These are phyloP conservation scores for Solanum aculeatissimum DNA, from an alignment of 305 asterid genomes.

Conservation along the genomic window DNA sequence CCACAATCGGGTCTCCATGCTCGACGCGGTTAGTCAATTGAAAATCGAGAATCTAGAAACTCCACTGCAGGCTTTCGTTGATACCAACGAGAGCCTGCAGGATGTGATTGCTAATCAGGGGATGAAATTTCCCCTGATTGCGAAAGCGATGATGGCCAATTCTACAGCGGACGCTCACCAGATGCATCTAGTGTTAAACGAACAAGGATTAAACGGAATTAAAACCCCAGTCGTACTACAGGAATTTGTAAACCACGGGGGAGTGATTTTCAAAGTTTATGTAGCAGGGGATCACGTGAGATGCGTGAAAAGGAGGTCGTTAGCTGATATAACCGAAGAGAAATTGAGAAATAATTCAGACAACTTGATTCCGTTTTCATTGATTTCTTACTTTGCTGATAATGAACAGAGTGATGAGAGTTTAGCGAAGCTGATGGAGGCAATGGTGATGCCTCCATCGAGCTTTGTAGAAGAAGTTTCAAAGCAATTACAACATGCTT, in stretches of 20 bases:
- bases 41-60: constrained; percentile 3
- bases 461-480: constrained; percentile 47
- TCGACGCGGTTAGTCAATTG: constrained; percentile 38
- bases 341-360: constrained; percentile 2
- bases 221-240: constrained; percentile 58
- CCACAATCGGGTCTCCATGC: constrained; percentile 71
- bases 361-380: constrained; percentile 42
- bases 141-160: constrained; percentile 49
- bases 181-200: constrained; percentile 52
- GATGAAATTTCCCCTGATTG: constrained; percentile 58
- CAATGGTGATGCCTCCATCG: constrained; percentile 45
- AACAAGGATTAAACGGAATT: constrained; percentile 38
- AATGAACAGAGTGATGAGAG: constrained; percentile 27
- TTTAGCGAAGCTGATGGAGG: constrained; percentile 26
- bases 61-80: constrained; percentile 11
- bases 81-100: constrained; percentile 3
- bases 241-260: constrained; percentile 89
- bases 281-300: constrained; percentile 58
- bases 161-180: constrained; percentile 57
- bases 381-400: constrained; percentile 42
- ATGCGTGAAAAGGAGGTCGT: constrained; percentile 67
- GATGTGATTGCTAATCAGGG: neutral
- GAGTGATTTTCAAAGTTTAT: constrained; percentile 71
- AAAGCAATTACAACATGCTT: constrained; percentile 30
- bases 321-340: constrained; percentile 48